Base-by-base conservation (phyloP, 2,329 filamentous ascomycete genomes). In the Pezicula radicicola region DNA sequence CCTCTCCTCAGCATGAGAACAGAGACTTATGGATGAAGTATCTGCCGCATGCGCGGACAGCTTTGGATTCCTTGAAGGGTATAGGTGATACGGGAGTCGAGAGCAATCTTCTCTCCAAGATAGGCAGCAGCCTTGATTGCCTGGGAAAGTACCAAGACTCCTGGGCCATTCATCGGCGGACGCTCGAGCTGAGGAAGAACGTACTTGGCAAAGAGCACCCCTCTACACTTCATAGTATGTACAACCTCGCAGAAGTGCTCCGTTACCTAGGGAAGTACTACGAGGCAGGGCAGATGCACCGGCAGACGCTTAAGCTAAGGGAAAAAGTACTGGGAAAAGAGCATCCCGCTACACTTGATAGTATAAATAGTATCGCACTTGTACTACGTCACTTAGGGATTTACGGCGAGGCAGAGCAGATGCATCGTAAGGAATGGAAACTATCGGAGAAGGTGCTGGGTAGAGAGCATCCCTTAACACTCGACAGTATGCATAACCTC, bases 11-110 rank as follows among this genome's bases (percentile, higher is more conserved):
- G 5, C 36, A 61, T 49, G 18, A 52, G 2, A 64, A 58, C 33
- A 55, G 52, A 55, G 50, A 48, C 4, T 35, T 54, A 6, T 69
- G 66, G 63, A 55, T 48, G 28, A 25, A 48, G 35, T 69, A 68
- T 52, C 42, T 70, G 19, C 65, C 66, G 41, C 67, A 70, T 55
- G 63, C 60, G 19, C 30, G 16, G 15, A 46, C 15, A 15, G 15
- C 30, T 16, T n/a, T 47, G 12, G 33, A 19, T 6, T 47, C 35
- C 13, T 9, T n/a, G 15, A 25, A 40, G n/a, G 19, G 12, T 10
- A 40, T 28, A 5, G n/a, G 4, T 30, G 16, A 16, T 37, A 35
- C 12, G 12, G 18, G n/a, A 25, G 33, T 36, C 15, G 6, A 25
- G 7, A 19, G 5, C 16, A 28, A 7, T 16, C 19, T 47, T 7